phyloP scores from a whole-genome alignment of 2,329 filamentous ascomycete species.

The Neopestalotiopsis clavispora region DNA sequence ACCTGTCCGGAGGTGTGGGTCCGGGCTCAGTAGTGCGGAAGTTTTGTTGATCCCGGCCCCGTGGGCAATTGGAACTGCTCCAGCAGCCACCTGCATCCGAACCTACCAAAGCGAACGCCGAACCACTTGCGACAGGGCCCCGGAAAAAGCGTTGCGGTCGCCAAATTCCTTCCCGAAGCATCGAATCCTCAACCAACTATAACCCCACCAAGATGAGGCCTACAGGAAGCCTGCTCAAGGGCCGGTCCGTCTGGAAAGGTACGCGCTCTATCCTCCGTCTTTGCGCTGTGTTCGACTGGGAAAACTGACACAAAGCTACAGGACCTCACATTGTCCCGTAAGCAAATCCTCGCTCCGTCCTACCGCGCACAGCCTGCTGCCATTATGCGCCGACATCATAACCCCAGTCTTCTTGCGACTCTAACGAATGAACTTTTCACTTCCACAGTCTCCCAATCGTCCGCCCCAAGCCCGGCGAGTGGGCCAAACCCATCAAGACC shows the following conservation, averaged over 20 bases:
- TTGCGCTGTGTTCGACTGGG: not conserved
- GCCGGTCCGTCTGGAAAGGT: conserved; percentile 42
- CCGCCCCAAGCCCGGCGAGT: conserved; percentile 63
- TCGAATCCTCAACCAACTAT: not conserved
- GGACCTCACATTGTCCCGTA: conserved; percentile 76
- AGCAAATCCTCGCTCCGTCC: conserved; percentile 33
- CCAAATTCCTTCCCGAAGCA: not conserved
- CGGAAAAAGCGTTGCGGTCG: conserved; percentile 3
- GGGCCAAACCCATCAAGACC: conserved; percentile 76
- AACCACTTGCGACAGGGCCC: conserved; percentile 25
- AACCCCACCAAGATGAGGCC: conserved; percentile 38
- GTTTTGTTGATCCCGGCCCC: conserved; percentile 7
- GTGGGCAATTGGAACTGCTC: not conserved
- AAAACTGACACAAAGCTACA: conserved; percentile 34
- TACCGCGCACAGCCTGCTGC: not conserved
- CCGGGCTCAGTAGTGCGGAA: conserved; percentile 29
- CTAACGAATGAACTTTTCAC: not conserved
- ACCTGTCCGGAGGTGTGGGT: conserved; percentile 33
- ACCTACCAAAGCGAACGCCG: not conserved
- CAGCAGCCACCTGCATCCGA: not conserved
- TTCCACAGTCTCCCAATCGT: conserved; percentile 64
- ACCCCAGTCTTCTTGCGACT: not conserved
- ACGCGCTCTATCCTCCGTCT: conserved; percentile 5
- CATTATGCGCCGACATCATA: not conserved
- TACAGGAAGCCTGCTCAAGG: conserved; percentile 40